Evolutionary conservation across 2,329 filamentous ascomycete genomes (phyloP), one percentile per base, ranked within the genome.

Genomic region (Davidsoniella virescens): DNA sequence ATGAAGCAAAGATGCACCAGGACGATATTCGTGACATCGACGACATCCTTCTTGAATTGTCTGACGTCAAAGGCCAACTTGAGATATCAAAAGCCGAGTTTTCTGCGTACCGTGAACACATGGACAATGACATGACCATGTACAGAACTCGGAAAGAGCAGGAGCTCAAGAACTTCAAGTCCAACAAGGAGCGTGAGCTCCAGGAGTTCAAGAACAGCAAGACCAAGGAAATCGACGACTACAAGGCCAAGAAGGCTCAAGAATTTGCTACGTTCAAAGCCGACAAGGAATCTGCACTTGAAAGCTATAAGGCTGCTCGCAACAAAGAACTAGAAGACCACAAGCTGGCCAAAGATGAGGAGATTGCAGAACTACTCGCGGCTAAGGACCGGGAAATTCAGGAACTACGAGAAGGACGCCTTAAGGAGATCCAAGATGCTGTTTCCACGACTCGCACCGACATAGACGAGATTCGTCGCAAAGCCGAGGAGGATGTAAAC

Each of bases 141-240:
- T 53, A 53, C 5, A 53, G 50, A 39, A 44, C 50, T 38, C 49
- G 50, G 39, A 53, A 53, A 44, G 51, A 53, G 18, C 50, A 43
- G 26, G 51, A 53, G 44, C 37, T 53, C 16, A 49, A 36, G 16
- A 18, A 25, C 5, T 53, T 53, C 51, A 53, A 53, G 20, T 23
- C 33, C 14, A 23, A 38, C 18, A 53, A 53, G 16, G 51, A 53
- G 14, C 42, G 39, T 5, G 51, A 53, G 29, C 47, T 53, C 2
- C 37, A 43, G 6, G 38, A 44, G 8, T 53, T 53, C 43, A 53
- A 53, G 44, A 37, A 25, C 43, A 53, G 33, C 47, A 53, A 53
- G 16, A 53, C 51, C 23, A 43, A 38, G n/a, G 51, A 53, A 23
- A 53, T 53, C 10, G 51, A 53, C 9, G 40, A 46, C 5, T 53